Evolutionary conservation across 495 filamentous ascomycete species (phyloP), one percentile per base, ranked within the genome.

Genomic region (Hypoxylon trugodes): DNA sequence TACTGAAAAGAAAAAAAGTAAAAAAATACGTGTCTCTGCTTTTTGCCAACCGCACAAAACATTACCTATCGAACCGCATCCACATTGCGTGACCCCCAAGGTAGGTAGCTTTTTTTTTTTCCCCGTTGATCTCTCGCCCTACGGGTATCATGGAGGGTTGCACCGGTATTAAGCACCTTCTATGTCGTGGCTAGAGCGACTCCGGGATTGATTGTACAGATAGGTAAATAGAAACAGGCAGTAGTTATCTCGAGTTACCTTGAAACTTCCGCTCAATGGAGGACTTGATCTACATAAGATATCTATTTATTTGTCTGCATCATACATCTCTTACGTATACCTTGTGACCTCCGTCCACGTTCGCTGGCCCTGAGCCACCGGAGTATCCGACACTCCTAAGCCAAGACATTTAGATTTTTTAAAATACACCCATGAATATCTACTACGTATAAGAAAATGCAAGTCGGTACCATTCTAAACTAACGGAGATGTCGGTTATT

Each of bases 91-190:
- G 26, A 48, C 15, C 3, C 15, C 15, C n/a, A n/a, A n/a, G n/a
- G n/a, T n/a, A n/a, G n/a, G n/a, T n/a, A n/a, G n/a, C n/a, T n/a
- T n/a, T n/a, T n/a, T n/a, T n/a, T n/a, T n/a, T n/a, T n/a, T n/a
- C 55, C 49, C 61, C 61, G 42, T 51, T 38, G 46, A 56, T 66
- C 56, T 61, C 62, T 56, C 45, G 62, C 55, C 56, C 49, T 61
- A 49, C 40, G 25, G 32, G 41, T 24, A 35, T 61, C 26, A 36
- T 60, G 62, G 62, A 60, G 56, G 62, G 62, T 66, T 60, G 38
- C 56, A 66, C 25, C 16, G 28, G 32, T 9, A 24, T 54, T 55
- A 57, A 42, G 43, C 55, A 65, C 61, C 61, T 65, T 59, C 61
- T 65, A 42, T 52, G 55, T 45, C 38, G 25, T 46, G 30, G 21